A percentile compares a stretch with the other conserved stretches of the same genome.
Conservation (phyloP, 2,329 filamentous ascomycete species). For the Cryphonectria carpinicola region DNA sequence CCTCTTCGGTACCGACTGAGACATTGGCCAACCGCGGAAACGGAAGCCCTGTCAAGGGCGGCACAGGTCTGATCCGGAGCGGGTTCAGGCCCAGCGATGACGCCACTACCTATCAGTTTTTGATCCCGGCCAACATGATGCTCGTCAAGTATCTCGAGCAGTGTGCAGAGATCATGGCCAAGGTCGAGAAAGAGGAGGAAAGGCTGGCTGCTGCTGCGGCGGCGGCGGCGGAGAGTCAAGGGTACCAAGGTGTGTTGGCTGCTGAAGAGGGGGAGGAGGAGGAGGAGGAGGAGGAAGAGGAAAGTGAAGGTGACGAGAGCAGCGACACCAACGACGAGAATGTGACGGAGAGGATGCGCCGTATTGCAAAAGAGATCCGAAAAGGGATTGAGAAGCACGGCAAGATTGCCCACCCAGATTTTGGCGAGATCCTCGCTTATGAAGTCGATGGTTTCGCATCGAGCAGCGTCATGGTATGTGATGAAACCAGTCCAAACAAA, state of each 20-base stretch:
- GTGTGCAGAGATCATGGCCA: constrained; percentile 42
- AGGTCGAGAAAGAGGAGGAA: constrained; percentile 38
- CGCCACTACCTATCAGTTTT: constrained; percentile 75
- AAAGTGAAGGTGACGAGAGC: not conserved
- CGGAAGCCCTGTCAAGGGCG: constrained; percentile 73
- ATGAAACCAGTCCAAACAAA: not conserved
- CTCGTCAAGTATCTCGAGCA: constrained; percentile 58
- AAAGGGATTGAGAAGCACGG: constrained; percentile 70
- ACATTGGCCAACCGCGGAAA: constrained; percentile 69
- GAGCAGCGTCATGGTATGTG: constrained; percentile 27
- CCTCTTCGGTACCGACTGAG: constrained; percentile 70
- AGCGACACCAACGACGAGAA: constrained; percentile 9
- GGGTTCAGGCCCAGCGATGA: constrained; percentile 82
- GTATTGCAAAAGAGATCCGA: constrained; percentile 61
- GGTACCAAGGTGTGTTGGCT: constrained; percentile 13
- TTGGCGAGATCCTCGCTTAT: constrained; percentile 66
- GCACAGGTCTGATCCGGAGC: constrained; percentile 71
- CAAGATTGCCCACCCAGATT: constrained; percentile 62
- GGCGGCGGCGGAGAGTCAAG: constrained; percentile 5
- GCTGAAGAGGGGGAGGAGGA: constrained; percentile 8
- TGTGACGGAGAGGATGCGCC: constrained; percentile 50
- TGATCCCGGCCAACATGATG: constrained; percentile 79
- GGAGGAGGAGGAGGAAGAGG: not conserved
- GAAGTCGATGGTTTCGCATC: constrained; percentile 62
- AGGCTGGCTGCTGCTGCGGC: constrained; percentile 25